phyloP scores from a whole-genome alignment of 331 rosid species.

The Rhamnella rubrinervis region DNA sequence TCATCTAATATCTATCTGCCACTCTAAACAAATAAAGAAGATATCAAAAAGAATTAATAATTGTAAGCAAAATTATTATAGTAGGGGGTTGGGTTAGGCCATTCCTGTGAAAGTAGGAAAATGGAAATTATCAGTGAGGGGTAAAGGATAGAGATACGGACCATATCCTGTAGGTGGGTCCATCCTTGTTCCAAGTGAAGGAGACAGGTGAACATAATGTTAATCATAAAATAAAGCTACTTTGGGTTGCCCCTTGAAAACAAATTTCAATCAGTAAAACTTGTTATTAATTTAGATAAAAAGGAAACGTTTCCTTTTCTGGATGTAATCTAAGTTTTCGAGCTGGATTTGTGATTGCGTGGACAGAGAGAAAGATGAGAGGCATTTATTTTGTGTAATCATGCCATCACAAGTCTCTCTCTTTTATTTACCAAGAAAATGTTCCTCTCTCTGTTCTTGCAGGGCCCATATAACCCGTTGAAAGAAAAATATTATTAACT shows the following conservation, averaged over 20 bases:
- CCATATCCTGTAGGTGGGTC: slow-evolving; percentile 9
- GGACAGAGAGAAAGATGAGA: slow-evolving; percentile 14
- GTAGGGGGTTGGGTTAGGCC: no score
- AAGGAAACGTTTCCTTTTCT: no score
- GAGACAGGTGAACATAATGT: slow-evolving; percentile 19
- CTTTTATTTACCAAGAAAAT: neutral
- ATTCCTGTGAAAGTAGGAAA: no score
- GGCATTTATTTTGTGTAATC: neutral
- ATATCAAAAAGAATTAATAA: neutral
- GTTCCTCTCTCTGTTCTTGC: slow-evolving; percentile 32
- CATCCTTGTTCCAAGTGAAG: slow-evolving; percentile 28
- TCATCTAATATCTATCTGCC: slow-evolving; percentile 1
- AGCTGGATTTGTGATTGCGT: neutral
- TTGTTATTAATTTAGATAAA: slow-evolving; percentile 1
- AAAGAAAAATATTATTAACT: neutral
- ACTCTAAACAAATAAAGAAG: neutral
- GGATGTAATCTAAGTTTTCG: no score
- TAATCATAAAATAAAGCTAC: neutral
- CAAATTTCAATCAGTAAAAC: no score
- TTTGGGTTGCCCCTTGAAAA: no score
- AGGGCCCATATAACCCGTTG: neutral
- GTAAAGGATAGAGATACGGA: neutral
- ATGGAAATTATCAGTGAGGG: no score
- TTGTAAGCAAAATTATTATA: neutral
- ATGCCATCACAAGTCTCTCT: slow-evolving; percentile 30